phyloP scores from a whole-genome alignment of 2,329 filamentous ascomycete genomes.

The Kalmusia sp. region DNA sequence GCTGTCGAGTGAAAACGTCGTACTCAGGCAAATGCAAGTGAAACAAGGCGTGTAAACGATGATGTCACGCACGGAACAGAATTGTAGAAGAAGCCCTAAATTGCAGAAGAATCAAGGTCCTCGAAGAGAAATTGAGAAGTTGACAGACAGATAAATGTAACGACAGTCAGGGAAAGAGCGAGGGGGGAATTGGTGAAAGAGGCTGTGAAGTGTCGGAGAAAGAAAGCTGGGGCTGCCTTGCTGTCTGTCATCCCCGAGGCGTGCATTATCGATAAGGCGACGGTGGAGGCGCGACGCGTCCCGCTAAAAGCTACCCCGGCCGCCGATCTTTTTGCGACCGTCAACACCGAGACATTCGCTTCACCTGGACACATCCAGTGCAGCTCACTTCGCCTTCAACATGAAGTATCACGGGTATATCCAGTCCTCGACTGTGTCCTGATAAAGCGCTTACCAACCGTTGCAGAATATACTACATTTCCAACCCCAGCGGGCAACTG shows the following conservation, averaged over 20 bases:
- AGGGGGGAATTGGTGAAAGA: not conserved
- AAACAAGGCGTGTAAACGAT: not conserved
- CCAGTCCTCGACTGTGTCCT: not conserved
- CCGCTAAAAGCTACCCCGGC: slow-evolving; percentile 3
- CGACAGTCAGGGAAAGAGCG: not conserved
- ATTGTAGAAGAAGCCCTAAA: too few species aligned
- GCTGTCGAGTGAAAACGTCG: not conserved
- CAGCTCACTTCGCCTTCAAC: not conserved
- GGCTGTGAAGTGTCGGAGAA: too few species aligned
- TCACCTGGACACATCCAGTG: not conserved
- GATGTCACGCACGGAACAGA: too few species aligned
- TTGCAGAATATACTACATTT: slow-evolving; percentile 43
- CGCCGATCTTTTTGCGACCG: not conserved
- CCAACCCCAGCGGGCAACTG: slow-evolving; percentile 30
- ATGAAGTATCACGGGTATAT: slow-evolving; percentile 30
- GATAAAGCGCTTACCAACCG: not conserved
- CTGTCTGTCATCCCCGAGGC: slow-evolving; percentile 2
- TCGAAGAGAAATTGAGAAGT: too few species aligned
- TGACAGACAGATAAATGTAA: not conserved
- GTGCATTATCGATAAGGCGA: slow-evolving; percentile 15
- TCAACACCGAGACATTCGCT: not conserved
- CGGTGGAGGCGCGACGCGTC: slow-evolving; percentile 8
- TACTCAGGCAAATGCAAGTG: not conserved
- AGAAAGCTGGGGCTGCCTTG: not conserved
- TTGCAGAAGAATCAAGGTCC: too few species aligned